Evolutionary conservation across 2,329 filamentous ascomycete genomes (phyloP), one percentile per base, ranked within the genome.

Genomic region (Arthrinium phaeospermum): DNA sequence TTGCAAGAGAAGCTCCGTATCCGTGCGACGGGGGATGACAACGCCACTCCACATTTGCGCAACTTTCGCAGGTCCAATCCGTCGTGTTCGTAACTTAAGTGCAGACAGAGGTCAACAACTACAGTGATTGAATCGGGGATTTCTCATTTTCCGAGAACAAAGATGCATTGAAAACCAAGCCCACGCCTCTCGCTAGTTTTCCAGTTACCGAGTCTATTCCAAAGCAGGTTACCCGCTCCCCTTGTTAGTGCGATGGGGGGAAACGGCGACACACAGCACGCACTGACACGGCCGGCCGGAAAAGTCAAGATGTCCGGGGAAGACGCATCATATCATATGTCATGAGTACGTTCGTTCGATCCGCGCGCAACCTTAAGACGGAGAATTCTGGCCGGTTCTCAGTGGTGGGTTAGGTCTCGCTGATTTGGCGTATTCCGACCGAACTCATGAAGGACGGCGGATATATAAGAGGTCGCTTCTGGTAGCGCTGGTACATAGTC

Each of bases 271-370:
- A 30, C 27, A 30, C 2, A 30, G 7, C 22, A 19, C 22, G 46
- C 7, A n/a, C 22, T 37, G 16, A 34, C 10, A n/a, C 41, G 8
- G n/a, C 41, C 67, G 19, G 8, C 30, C 64, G 64, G 64, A 27
- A 47, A 47, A 46, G 41, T 68, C 13, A 41, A 68, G 67, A 68
- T 68, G 67, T 68, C 67, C 67, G 67, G 8, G 19, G 57, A 34
- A n/a, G 30, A 22, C 53, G 53, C 47, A 37, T n/a, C 53, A 37
- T 14, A 5, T 16, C 16, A 61, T 37, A 30, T 30, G 53, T 61
- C 14, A 57, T 34, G 7, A 3, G 30, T 22, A 22, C 53, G 13
- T 27, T 53, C 51, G 13, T 24, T 53, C 14, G 51, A 30, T 13
- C 4, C 14, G 13, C 13, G 6, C 14, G 13, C 13, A 16, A 27